Evolutionary conservation across 768 basidiomycete genomes (phyloP).

Genomic region (Phylloporus rhodoxanthus): DNA sequence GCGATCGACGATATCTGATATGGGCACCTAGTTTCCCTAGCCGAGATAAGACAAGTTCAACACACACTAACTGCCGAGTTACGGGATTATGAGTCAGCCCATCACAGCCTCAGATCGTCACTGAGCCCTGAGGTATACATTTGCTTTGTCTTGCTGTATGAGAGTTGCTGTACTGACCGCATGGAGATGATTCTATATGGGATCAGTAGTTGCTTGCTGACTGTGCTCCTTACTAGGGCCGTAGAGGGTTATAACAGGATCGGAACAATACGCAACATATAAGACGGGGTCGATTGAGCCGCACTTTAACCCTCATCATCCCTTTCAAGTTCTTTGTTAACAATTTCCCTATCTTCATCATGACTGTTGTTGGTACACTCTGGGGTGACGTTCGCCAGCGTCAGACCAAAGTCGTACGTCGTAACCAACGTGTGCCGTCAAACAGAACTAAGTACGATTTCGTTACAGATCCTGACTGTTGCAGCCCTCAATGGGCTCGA

Average conservation of each 20-base stretch:
- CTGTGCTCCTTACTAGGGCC: too few relatives aligned
- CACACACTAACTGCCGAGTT: too few relatives aligned
- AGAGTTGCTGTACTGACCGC: too few relatives aligned
- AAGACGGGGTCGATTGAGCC: background rate
- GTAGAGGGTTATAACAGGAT: background rate
- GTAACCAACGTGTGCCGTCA: background rate
- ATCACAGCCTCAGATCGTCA: too few relatives aligned
- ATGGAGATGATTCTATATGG: too few relatives aligned
- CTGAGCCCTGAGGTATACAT: too few relatives aligned
- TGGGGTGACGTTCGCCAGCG: constrained; percentile 12
- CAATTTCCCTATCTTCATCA: background rate
- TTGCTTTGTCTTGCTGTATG: too few relatives aligned
- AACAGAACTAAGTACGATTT: background rate
- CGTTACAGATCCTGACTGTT: background rate
- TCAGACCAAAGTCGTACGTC: constrained; percentile 15
- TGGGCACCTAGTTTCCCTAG: too few relatives aligned
- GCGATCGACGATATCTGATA: too few relatives aligned
- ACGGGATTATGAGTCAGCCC: too few relatives aligned
- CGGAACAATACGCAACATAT: background rate
- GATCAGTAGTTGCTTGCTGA: too few relatives aligned
- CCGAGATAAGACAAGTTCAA: too few relatives aligned
- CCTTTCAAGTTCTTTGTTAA: background rate
- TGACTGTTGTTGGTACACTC: constrained; percentile 17
- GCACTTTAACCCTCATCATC: background rate
- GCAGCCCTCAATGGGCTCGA: constrained; percentile 15